Conservation (phyloP, 495 filamentous ascomycete species). For the Poronia punctata region DNA sequence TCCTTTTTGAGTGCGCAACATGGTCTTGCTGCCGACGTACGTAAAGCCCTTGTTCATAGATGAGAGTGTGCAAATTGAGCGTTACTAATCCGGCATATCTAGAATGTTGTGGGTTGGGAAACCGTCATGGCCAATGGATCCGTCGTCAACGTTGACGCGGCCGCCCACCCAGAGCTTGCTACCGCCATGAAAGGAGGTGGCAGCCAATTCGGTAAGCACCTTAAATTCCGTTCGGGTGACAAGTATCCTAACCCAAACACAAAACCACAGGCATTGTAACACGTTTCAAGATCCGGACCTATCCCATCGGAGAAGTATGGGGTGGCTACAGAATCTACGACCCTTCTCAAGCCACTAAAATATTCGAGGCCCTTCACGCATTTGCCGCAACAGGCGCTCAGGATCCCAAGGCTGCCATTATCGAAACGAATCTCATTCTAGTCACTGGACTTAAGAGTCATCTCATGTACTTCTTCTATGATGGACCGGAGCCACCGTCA, state of each 20-base stretch:
- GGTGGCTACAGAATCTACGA: slow-evolving; percentile 7
- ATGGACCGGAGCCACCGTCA: slow-evolving; percentile 9
- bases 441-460: slow-evolving; percentile 5
- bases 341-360: background rate
- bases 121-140: slow-evolving; percentile 30
- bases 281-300: background rate
- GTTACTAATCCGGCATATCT: no score
- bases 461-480: slow-evolving; percentile 16
- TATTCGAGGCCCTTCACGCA: slow-evolving; percentile 12
- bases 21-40: slow-evolving; percentile 44
- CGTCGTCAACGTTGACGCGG: slow-evolving; percentile 27
- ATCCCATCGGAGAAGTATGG: slow-evolving; percentile 9
- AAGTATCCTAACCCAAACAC: no score
- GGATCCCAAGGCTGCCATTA: slow-evolving; percentile 17
- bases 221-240: no score
- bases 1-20: slow-evolving; percentile 39
- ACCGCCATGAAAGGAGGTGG: slow-evolving; percentile 47
- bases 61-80: no score
- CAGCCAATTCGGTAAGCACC: slow-evolving; percentile 55
- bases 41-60: no score
- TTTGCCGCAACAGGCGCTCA: slow-evolving; percentile 7
- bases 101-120: no score
- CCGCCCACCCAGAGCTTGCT: slow-evolving; percentile 35
- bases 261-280: background rate
- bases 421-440: slow-evolving; percentile 9